phyloP scores from a whole-genome alignment of 306 rosid species.

The Potentilla sterilis region DNA sequence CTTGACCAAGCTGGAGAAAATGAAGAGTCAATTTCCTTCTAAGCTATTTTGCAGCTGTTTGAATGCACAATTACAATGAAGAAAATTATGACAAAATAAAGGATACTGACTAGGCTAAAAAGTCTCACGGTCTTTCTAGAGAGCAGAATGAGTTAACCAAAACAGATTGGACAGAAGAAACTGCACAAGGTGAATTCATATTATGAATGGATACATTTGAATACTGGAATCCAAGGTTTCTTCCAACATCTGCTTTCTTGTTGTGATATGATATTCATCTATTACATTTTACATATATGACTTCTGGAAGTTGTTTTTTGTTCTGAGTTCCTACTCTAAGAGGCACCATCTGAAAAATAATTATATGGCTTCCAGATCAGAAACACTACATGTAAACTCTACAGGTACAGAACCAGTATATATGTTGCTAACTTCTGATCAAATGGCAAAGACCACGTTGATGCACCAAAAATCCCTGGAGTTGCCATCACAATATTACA shows the following conservation, averaged over 20 bases:
- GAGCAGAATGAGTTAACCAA: not conserved
- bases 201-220: not conserved
- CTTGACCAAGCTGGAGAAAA: slow-evolving; percentile 3
- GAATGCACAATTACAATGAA: not conserved
- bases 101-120: not conserved
- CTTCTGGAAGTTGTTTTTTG: not conserved
- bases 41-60: not conserved
- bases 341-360: not conserved
- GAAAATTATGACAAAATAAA: not conserved
- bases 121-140: not conserved
- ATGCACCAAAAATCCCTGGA: not conserved
- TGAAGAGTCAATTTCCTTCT: not conserved
- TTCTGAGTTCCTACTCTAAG: not conserved
- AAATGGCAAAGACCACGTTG: not conserved
- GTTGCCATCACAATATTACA: not conserved
- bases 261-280: not conserved
- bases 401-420: not conserved
- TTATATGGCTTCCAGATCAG: not conserved
- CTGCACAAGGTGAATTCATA: not conserved
- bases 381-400: not conserved
- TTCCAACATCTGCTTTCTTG: not conserved
- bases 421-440: not conserved
- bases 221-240: not conserved
- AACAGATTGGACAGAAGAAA: not conserved
- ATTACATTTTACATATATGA: not conserved